Evolutionary conservation across 2,329 filamentous ascomycete genomes (phyloP), one percentile per base, ranked within the genome.

Genomic region (Ophiocordyceps robertsii): DNA sequence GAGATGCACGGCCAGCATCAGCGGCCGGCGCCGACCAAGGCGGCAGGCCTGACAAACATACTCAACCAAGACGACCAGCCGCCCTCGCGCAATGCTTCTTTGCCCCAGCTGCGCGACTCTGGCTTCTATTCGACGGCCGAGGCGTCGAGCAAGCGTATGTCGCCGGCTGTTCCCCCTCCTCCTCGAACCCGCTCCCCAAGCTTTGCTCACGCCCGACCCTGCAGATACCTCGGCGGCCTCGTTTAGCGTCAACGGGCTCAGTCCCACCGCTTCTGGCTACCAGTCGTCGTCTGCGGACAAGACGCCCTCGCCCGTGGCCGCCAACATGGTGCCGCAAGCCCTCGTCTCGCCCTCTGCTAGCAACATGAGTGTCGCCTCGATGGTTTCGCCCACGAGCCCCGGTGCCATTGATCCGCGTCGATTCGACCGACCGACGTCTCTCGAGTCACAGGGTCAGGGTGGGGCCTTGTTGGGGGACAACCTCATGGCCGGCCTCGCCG

Each of bases 291-390:
- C 66, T 17, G 62, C 66, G 29, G 76, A 81, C 53, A 79, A 80
- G 60, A 80, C 76, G 1, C 77, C 77, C 0, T 80, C 77, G 2
- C 76, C 77, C 9, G 72, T 74, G 16, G 65, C 70, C 35, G 51
- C 67, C 33, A 70, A 71, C 51, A 59, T 70, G 45, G 55, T 70
- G 16, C 68, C 70, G 1, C 73, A 73, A 37, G 60, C 73, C 10
- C 57, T 78, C 16, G 62, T 73, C 31, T 80, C 76, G 8, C 74
- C 77, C 6, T 58, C 67, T 1, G 67, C 69, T 13, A 71, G 70
- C 51, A 72, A 74, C 53, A 82, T 82, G 77, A 80, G 75, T 45
- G 75, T 81, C 35, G 74, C 76, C 17, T 76, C 76, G 16, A 80
- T 81, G 62, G 74, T 81, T 11, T 80, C 77, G 16, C 76, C 76